Evolutionary conservation across 139 green algal genomes (phyloP).

Genomic region (Chlamydomonas sp.): DNA sequence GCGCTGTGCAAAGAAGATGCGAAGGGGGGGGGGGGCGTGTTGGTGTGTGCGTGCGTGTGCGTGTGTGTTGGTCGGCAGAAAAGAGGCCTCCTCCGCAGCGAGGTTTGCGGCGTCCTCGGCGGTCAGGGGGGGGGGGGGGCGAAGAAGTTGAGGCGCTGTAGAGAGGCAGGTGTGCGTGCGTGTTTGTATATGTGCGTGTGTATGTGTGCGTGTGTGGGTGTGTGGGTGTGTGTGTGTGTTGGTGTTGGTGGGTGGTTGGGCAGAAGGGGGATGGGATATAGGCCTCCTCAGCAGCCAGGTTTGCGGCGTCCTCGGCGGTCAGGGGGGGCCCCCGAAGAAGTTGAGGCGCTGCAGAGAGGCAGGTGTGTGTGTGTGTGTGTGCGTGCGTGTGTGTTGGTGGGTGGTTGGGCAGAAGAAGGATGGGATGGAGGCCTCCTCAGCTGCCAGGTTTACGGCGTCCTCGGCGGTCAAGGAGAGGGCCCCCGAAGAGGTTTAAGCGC

Average conservation of each 20-base stretch:
- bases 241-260: background rate
- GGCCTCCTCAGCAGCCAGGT: background rate
- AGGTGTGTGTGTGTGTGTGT: too few species aligned
- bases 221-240: background rate
- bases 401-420: too few species aligned
- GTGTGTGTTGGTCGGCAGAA: background rate
- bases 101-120: background rate
- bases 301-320: conserved; percentile 1
- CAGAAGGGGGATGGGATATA: background rate
- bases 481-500: conserved; percentile 79
- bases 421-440: too few species aligned
- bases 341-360: conserved; percentile 70
- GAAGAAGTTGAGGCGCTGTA: conserved; percentile 76
- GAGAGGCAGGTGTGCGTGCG: too few species aligned
- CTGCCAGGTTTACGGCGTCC: background rate
- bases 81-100: background rate
- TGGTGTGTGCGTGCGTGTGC: background rate
- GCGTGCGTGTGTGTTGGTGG: background rate
- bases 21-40: background rate
- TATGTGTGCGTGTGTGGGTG: background rate
- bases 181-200: conserved; percentile 1
- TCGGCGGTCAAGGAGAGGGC: conserved; percentile 25
- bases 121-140: conserved; percentile 42
- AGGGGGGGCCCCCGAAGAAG: conserved; percentile 68
- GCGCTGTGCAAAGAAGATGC: too few species aligned